phyloP scores from a whole-genome alignment of 148 eudicot species.

The Vaccinium macrocarpon region DNA sequence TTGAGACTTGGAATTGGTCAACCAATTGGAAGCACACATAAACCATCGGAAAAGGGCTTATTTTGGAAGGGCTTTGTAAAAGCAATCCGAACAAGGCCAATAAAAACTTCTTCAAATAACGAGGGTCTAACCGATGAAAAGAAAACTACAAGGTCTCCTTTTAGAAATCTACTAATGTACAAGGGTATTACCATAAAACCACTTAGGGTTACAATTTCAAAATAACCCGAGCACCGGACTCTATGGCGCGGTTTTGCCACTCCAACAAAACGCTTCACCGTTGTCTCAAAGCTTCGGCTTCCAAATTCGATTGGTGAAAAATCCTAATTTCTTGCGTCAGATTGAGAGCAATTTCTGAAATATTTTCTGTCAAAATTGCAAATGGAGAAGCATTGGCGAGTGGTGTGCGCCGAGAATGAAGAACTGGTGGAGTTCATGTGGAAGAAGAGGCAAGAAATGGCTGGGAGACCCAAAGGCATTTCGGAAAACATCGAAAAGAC shows the following conservation, averaged over 20 bases:
- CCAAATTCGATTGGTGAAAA: not conserved
- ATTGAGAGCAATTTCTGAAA: not conserved
- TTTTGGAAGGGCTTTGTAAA: too few species aligned
- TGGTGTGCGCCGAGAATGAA: constrained; percentile 57
- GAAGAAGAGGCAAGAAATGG: constrained; percentile 52
- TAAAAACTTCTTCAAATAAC: not conserved
- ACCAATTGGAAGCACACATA: too few species aligned
- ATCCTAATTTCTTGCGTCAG: not conserved
- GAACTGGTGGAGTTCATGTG: constrained; percentile 48
- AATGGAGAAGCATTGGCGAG: constrained; percentile 40
- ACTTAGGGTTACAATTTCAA: not conserved
- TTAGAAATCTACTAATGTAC: not conserved
- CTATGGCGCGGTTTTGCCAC: not conserved
- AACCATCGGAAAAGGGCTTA: too few species aligned
- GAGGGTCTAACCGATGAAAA: not conserved
- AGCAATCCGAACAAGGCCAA: too few species aligned
- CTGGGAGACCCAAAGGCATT: constrained; percentile 39
- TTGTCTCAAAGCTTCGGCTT: not conserved
- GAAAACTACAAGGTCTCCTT: not conserved
- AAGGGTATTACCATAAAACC: not conserved
- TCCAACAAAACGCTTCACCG: not conserved
- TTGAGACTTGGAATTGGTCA: too few species aligned
- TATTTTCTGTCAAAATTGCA: not conserved
- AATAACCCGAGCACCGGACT: not conserved
- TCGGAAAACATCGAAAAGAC: constrained; percentile 46